These are phyloP conservation scores for Jamesozyma jinghongensis DNA, from an alignment of 805 yeast species.

Conservation along the genomic window DNA sequence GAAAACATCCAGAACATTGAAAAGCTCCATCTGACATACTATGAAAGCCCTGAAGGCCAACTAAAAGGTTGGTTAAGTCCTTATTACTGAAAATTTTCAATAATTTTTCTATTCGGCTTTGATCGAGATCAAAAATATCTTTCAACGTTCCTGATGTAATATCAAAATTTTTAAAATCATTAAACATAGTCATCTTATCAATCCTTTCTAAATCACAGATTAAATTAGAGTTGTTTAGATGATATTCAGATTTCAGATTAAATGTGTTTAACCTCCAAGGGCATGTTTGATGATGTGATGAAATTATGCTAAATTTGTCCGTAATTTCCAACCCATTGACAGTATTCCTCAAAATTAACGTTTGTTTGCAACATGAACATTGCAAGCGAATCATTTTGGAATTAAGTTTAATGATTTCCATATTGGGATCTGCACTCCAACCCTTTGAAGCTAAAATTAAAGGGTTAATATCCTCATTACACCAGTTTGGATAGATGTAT, in stretches of 20 bases:
- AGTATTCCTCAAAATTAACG: constrained; percentile 8
- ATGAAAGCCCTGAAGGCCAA: neutral
- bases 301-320: too few species aligned
- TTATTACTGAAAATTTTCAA: neutral
- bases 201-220: constrained; percentile 11
- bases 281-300: constrained; percentile 4
- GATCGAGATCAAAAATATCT: neutral
- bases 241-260: constrained; percentile 9
- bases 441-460: constrained; percentile 14
- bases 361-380: constrained; percentile 10
- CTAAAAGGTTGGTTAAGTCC: neutral
- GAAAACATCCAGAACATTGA: constrained; percentile 13
- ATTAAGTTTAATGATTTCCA: neutral
- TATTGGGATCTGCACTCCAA: constrained; percentile 6
- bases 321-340: neutral
- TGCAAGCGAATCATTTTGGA: constrained; percentile 1
- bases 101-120: neutral
- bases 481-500: constrained; percentile 10
- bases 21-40: neutral
- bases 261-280: constrained; percentile 11
- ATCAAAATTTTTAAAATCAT: constrained; percentile 1
- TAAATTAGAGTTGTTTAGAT: constrained; percentile 8
- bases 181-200: neutral
- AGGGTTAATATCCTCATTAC: constrained; percentile 13
- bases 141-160: neutral